These are phyloP conservation scores for Phytophthora crassamura DNA, from an alignment of 352 stramenopile species.

Conservation along the genomic window DNA sequence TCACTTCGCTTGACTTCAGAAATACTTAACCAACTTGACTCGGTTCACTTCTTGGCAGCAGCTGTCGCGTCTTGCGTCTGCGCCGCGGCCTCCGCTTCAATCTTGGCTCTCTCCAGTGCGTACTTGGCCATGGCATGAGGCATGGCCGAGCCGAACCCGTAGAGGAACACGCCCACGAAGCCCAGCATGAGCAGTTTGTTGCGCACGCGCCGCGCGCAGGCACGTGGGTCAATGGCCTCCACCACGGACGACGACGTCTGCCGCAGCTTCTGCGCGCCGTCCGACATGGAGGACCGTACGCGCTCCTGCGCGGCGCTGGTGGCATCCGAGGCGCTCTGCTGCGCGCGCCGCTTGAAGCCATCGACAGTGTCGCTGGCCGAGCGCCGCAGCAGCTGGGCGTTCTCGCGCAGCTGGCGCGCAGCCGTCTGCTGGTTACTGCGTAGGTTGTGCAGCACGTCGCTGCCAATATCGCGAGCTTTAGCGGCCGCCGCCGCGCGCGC, in stretches of 20 bases:
- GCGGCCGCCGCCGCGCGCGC: slow-evolving; percentile 19
- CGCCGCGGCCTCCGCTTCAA: slow-evolving; percentile 47
- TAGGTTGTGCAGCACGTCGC: slow-evolving; percentile 50
- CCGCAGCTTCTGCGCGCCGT: slow-evolving; percentile 56
- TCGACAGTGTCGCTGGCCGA: slow-evolving; percentile 47
- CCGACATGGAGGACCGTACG: slow-evolving; percentile 41
- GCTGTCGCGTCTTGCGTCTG: slow-evolving; percentile 8
- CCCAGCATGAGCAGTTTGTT: slow-evolving; percentile 71
- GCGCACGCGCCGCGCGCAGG: slow-evolving; percentile 42
- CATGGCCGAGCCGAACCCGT: slow-evolving; percentile 71
- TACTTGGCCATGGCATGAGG: slow-evolving; percentile 78
- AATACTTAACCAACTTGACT: slow-evolving; percentile 12
- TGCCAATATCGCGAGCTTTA: slow-evolving; percentile 43
- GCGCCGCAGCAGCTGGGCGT: slow-evolving; percentile 39
- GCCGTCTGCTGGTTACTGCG: slow-evolving; percentile 51
- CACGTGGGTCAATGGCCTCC: slow-evolving; percentile 60
- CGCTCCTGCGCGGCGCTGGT: slow-evolving; percentile 43
- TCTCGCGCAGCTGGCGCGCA: slow-evolving; percentile 51
- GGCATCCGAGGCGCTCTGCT: slow-evolving; percentile 36
- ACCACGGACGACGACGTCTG: slow-evolving; percentile 58
- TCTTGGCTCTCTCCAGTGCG: slow-evolving; percentile 61
- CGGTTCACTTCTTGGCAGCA: slow-evolving; percentile 31
- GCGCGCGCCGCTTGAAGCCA: slow-evolving; percentile 27
- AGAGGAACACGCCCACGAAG: slow-evolving; percentile 72
- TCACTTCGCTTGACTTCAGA: slow-evolving; percentile 23